Percentiles rank a stretch among this genome's conserved stretches.
Evolutionary conservation across 495 filamentous ascomycete species (phyloP).

Genomic region (Oidiodendron maius): DNA sequence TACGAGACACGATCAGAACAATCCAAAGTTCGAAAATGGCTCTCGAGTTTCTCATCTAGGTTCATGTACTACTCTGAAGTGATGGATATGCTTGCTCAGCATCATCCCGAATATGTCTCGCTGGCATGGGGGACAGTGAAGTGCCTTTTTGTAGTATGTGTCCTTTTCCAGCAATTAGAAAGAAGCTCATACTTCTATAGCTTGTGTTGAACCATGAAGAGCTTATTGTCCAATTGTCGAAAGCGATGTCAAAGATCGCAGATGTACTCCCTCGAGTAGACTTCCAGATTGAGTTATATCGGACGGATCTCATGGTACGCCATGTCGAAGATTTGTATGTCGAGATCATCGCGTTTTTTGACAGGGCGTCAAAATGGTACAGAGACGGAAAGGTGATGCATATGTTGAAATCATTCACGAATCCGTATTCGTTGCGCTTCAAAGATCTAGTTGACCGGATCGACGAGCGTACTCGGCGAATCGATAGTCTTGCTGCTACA

Average conservation of each 20-base stretch:
- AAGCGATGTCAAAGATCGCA: not conserved
- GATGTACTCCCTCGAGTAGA: not conserved
- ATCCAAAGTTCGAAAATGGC: not conserved
- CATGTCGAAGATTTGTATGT: not conserved
- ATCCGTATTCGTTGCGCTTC: not conserved
- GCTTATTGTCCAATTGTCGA: conserved; percentile 10
- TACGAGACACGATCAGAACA: not conserved
- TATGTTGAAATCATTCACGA: not conserved
- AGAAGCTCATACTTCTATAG: conserved; percentile 5
- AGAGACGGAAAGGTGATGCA: not conserved
- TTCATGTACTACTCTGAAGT: not conserved
- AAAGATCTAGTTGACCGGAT: not conserved
- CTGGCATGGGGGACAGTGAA: not conserved
- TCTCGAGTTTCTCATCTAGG: not conserved
- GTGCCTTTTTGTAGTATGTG: not conserved
- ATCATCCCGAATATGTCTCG: not conserved
- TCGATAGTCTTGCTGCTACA: not conserved
- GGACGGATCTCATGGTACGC: not conserved
- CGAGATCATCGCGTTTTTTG: not conserved
- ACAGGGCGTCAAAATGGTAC: not conserved
- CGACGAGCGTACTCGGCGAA: not conserved
- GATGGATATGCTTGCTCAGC: not conserved
- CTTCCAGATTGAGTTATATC: not conserved
- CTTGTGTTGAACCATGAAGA: not conserved
- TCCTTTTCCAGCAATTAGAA: too few relatives aligned